Evolutionary conservation across 441 rosid species (phyloP), one percentile per base, ranked within the genome.

Genomic region (Populus hybrid): DNA sequence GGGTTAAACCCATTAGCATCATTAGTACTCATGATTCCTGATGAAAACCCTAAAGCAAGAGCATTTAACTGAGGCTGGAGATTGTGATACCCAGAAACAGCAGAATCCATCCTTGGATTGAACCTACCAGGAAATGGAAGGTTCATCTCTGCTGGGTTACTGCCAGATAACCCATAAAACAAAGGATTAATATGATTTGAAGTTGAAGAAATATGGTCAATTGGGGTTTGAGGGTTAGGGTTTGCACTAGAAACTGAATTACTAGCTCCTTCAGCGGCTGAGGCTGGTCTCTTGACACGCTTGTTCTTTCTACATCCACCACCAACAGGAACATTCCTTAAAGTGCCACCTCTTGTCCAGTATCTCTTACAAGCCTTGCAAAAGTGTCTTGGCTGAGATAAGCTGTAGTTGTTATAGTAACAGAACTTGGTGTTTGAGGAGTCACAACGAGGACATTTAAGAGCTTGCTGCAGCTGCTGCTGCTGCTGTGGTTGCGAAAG

Each of bases 1-100:
- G 78, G 75, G 42, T 72, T 78, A 77, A 83, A 83, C 6, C 81
- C 82, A 74, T 81, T 78, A 29, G 72, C 74, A 35, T 78, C 84
- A 74, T 42, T 29, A 35, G 66, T 29, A 20, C 69, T 21, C 76
- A 74, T 42, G 42, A 73, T 59, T 38, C 86, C 87, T 6, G 91
- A 79, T 68, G 90, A 86, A 85, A 88, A 86, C 83, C 91, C 90
- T 84, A 85, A 74, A 68, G 81, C 91, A 70, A 82, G 82, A 66
- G 82, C 81, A 50, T 74, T 80, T 67, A 86, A 61, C 77, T 84
- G 91, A 78, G 91, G 89, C 74, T 81, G 89, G 26, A 85, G 82
- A 80, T 86, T 87, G 71, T 9, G 74, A 42, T 81, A 84, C 38
- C 83, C 82, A 50, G 86, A 77, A 53, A 81, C 65, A 64, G 80